Percentiles rank a stretch among this genome's conserved stretches.
These are phyloP conservation scores for Dictyophora rubrovolvata DNA, from an alignment of 768 basidiomycete species.

Conservation along the genomic window DNA sequence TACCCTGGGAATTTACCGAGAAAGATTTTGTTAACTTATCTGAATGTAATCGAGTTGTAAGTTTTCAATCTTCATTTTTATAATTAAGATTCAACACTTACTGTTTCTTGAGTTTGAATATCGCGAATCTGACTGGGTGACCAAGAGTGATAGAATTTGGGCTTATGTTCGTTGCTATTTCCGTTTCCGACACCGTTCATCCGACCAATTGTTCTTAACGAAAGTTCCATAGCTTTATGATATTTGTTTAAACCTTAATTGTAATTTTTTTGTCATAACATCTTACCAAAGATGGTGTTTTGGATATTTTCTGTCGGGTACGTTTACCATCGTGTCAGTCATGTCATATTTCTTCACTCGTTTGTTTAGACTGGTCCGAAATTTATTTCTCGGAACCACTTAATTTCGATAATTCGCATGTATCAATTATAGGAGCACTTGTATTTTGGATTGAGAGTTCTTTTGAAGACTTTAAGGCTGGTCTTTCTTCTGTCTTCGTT, in stretches of 20 bases:
- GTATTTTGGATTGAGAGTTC: conserved; percentile 3
- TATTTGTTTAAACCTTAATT: not conserved
- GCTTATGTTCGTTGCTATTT: not conserved
- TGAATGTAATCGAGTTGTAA: not conserved
- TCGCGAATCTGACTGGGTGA: not conserved
- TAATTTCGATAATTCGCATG: not conserved
- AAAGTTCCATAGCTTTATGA: conserved; percentile 1
- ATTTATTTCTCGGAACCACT: not conserved
- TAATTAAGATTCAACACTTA: not conserved
- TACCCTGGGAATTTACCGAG: conserved; percentile 3
- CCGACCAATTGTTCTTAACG: not conserved
- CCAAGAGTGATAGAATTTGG: conserved; percentile 1
- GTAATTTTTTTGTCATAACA: conserved; percentile 1
- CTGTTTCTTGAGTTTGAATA: not conserved
- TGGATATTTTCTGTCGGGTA: not conserved
- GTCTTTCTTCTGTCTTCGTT: not conserved
- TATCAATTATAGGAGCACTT: conserved; percentile 1
- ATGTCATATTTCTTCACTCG: not conserved
- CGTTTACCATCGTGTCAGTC: not conserved
- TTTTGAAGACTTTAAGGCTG: not conserved
- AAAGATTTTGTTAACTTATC: not conserved
- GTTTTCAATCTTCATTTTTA: not conserved
- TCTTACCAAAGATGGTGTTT: conserved; percentile 3
- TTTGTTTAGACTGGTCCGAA: not conserved
- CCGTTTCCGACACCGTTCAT: not conserved